Base-by-base conservation (phyloP, 2,329 filamentous ascomycete genomes). In the Onygenales sp. region DNA sequence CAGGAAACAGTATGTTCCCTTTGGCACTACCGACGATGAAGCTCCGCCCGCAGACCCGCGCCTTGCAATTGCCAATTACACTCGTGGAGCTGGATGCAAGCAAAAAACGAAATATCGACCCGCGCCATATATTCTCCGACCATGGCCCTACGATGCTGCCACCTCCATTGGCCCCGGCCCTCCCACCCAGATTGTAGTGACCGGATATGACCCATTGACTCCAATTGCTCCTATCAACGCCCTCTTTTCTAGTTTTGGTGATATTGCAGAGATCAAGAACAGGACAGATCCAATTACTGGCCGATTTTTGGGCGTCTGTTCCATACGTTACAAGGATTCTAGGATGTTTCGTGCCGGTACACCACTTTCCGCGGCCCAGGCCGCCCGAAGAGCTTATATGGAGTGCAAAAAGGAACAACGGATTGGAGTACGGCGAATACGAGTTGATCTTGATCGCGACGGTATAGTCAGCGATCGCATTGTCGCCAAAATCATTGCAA, bases 211-310 rank as follows among this genome's bases (percentile, higher is more conserved):
- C 69, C 91, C 92, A 6, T 75, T 97, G 58, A 85, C 87, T 42
- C 82, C 88, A 10, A 88, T 95, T 62, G 80, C 83, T 52, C 87
- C 88, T 62, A 79, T 95, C 49, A 82, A 81, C 14, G 82, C 85
- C 45, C 80, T 88, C 52, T 94, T 95, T 66, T 82, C 85, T 14
- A 82, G 81, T 2, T 95, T 87, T 71, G 90, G 90, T 51, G 88
- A 95, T 54, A 91, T 98, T 58, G 86, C 86, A 44, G 87, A 91
- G 64, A 86, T 94, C 62, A 90, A 88, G 64, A 96, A 96, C 65
- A 92, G 94, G 67, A 92, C 94, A 63, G 90, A 98, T 69, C 93
- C 93, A 7, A 86, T 91, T 54, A 97, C 91, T 10, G 93, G 93
- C 14, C 93, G 88, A 64, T 95, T 94, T 65, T 79, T 98, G 10